Percentiles rank a stretch among this genome's conserved stretches.
Evolutionary conservation across 768 basidiomycete genomes (phyloP).

Genomic region (Auriscalpium orientale): DNA sequence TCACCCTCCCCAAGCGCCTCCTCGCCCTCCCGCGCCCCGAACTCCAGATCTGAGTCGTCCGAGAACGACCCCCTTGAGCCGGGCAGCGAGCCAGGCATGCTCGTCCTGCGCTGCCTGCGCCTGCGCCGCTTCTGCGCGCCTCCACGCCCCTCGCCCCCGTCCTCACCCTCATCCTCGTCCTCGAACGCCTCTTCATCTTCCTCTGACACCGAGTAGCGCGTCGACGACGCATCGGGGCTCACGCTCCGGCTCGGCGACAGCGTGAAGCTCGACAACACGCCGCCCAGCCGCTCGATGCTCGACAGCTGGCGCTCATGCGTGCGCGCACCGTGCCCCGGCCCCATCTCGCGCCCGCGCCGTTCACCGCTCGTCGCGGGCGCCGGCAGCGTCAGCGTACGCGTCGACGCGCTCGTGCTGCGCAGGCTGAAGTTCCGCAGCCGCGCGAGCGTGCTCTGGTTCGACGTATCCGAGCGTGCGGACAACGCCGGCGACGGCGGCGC

Average conservation of each 20-base stretch:
- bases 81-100: constrained; percentile 78
- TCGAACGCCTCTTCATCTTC: constrained; percentile 35
- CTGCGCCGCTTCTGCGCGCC: constrained; percentile 31
- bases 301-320: constrained; percentile 62
- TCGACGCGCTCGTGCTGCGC: constrained; percentile 32
- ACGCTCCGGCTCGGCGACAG: constrained; percentile 31
- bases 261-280: constrained; percentile 43
- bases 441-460: constrained; percentile 62
- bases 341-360: constrained; percentile 10
- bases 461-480: constrained; percentile 87
- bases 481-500: constrained; percentile 88
- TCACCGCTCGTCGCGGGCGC: constrained; percentile 21
- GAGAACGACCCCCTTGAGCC: constrained; percentile 18
- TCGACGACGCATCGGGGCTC: constrained; percentile 44
- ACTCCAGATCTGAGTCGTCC: constrained; percentile 42
- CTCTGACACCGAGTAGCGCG: constrained; percentile 42
- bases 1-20: constrained; percentile 30
- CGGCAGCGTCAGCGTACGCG: constrained; percentile 23
- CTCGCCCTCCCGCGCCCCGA: constrained; percentile 20
- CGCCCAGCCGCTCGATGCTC: constrained; percentile 66
- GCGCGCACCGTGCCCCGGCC: constrained; percentile 9
- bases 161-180: constrained; percentile 12
- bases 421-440: constrained; percentile 74
- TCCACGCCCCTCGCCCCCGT: constrained; percentile 14
- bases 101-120: constrained; percentile 62